Conservation (phyloP, 306 rosid genomes). For the Gillenia trifoliata region DNA sequence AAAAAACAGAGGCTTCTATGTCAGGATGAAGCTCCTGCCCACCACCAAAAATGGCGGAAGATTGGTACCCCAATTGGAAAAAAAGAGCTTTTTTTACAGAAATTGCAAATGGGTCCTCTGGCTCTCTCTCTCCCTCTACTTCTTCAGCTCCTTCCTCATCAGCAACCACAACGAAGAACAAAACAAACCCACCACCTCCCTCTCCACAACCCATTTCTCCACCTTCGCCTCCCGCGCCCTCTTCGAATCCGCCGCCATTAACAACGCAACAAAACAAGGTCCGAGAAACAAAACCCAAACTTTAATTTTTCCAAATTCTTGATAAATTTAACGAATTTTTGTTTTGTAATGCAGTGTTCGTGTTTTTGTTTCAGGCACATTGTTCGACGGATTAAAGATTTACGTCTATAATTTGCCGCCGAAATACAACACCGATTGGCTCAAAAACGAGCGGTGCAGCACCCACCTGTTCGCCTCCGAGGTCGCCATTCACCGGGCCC, state of each 20-base stretch:
- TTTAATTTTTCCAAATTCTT: neutral
- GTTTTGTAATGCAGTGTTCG: no score
- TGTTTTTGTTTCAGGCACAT: conserved; percentile 5
- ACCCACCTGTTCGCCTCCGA: conserved; percentile 77
- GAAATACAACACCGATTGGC: conserved; percentile 62
- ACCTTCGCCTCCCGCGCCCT: conserved; percentile 47
- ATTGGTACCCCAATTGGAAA: conserved; percentile 32
- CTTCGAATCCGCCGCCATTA: conserved; percentile 28
- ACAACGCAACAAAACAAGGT: conserved; percentile 34
- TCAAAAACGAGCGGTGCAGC: conserved; percentile 49
- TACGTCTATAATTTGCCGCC: conserved; percentile 72
- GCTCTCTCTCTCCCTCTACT: conserved; percentile 68
- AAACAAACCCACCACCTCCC: conserved; percentile 5
- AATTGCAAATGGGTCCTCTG: conserved; percentile 84
- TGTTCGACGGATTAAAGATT: conserved; percentile 48
- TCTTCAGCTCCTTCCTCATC: conserved; percentile 69
- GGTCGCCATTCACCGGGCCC: conserved; percentile 72
- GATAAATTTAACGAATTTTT: no score
- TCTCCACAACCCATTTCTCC: conserved; percentile 29
- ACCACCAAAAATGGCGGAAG: conserved; percentile 46
- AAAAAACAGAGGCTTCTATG: conserved; percentile 50
- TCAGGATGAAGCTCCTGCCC: conserved; percentile 70
- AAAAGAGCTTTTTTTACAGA: conserved; percentile 39
- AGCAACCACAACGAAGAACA: conserved; percentile 23
- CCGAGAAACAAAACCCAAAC: neutral